phyloP scores from a whole-genome alignment of 176 grass and related monocot genomes.

The Microstegium vimineum region DNA sequence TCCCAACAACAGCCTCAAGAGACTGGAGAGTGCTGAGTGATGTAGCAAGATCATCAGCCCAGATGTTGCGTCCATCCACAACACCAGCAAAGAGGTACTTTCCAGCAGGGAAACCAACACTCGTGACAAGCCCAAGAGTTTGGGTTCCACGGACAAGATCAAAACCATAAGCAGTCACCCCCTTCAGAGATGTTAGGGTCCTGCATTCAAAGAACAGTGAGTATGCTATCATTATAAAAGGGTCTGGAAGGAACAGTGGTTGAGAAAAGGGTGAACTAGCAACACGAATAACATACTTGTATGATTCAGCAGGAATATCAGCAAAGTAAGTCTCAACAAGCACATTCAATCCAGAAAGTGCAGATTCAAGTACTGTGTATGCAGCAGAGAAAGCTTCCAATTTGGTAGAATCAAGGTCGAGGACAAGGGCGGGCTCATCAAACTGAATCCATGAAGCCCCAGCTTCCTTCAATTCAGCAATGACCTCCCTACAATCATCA shows the following conservation, averaged over 20 bases:
- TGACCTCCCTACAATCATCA: conserved; percentile 60
- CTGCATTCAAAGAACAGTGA: conserved; percentile 41
- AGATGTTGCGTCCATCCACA: conserved; percentile 95
- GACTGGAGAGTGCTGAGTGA: conserved; percentile 65
- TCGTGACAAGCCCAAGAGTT: conserved; percentile 78
- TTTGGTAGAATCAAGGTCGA: conserved; percentile 71
- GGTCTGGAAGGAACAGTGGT: neutral
- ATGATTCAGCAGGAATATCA: conserved; percentile 71
- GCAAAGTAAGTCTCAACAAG: conserved; percentile 92
- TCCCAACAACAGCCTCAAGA: conserved; percentile 77
- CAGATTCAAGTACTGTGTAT: conserved; percentile 63
- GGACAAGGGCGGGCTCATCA: conserved; percentile 87
- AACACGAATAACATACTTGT: conserved; percentile 50
- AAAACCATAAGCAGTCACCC: conserved; percentile 82
- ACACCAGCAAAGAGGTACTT: conserved; percentile 95
- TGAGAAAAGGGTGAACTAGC: conserved; percentile 11
- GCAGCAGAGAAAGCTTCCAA: conserved; percentile 74
- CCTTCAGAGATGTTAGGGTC: conserved; percentile 61
- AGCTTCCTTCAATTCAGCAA: conserved; percentile 81
- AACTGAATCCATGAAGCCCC: conserved; percentile 95
- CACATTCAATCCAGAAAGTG: conserved; percentile 69
- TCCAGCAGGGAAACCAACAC: conserved; percentile 67
- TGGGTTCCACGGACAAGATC: conserved; percentile 82
- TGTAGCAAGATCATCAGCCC: conserved; percentile 85
- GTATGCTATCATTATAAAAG: neutral